A percentile compares a stretch with the other conserved stretches of the same genome.
phyloP scores from a whole-genome alignment of 345 rosid species.

The Psidium guajava region DNA sequence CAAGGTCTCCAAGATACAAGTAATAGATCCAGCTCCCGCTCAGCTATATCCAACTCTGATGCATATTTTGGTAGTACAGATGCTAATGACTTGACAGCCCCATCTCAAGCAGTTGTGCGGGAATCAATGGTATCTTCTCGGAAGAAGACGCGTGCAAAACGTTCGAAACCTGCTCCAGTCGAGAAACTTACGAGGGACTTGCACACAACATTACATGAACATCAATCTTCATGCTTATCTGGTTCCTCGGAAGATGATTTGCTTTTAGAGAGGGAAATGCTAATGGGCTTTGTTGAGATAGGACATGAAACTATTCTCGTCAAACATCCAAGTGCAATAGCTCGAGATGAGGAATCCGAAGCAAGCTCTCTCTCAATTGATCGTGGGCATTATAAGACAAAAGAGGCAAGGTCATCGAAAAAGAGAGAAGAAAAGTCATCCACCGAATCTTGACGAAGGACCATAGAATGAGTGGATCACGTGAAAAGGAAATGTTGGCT shows the following conservation, averaged over 20 bases:
- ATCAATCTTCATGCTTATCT: conserved; percentile 84
- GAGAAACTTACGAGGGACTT: conserved; percentile 94
- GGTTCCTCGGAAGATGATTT: conserved; percentile 89
- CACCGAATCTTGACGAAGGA: too few relatives aligned
- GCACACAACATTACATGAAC: conserved; percentile 80
- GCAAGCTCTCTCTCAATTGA: conserved; percentile 91
- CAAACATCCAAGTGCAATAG: conserved; percentile 68
- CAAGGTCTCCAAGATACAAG: conserved; percentile 77
- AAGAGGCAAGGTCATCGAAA: too few relatives aligned
- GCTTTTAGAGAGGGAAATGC: conserved; percentile 79
- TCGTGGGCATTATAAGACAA: conserved; percentile 37
- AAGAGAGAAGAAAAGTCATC: too few relatives aligned
- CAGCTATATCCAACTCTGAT: conserved; percentile 92
- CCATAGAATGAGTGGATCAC: too few relatives aligned
- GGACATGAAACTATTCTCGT: conserved; percentile 98
- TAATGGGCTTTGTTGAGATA: conserved; percentile 94
- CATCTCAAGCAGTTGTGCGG: conserved; percentile 79
- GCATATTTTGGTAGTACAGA: conserved; percentile 75
- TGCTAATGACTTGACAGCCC: conserved; percentile 90
- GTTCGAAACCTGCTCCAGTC: conserved; percentile 73
- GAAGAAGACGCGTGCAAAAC: conserved; percentile 83
- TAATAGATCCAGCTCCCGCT: conserved; percentile 94
- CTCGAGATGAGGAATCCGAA: conserved; percentile 97
- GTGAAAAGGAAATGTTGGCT: too few relatives aligned
- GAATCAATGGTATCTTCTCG: conserved; percentile 79